phyloP scores from a whole-genome alignment of 176 grass and related monocot genomes.

The Zoysia pacifica region DNA sequence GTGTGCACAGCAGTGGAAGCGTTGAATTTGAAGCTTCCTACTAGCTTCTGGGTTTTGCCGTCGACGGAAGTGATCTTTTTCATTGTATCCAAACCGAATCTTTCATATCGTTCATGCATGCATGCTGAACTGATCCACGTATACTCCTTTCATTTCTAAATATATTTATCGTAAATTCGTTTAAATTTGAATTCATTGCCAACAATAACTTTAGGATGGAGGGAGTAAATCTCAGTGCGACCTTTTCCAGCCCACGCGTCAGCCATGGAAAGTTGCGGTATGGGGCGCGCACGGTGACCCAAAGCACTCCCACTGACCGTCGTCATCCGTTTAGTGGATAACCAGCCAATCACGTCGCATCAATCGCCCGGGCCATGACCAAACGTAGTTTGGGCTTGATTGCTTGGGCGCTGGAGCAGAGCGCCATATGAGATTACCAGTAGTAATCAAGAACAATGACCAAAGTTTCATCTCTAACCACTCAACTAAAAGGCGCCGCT shows the following conservation, averaged over 20 bases:
- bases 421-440: no score
- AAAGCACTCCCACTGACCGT: background rate
- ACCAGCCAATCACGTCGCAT: background rate
- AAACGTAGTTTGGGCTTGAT: no score
- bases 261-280: background rate
- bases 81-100: background rate
- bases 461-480: no score
- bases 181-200: no score
- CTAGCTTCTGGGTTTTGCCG: no score
- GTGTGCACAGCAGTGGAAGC: background rate
- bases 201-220: no score
- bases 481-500: background rate
- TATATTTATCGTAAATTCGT: no score
- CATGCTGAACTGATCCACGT: background rate
- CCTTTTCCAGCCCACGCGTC: background rate
- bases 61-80: background rate
- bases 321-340: background rate
- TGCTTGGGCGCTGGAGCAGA: no score
- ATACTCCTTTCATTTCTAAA: background rate
- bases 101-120: background rate
- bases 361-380: background rate
- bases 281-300: no score
- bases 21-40: background rate
- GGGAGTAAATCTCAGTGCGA: no score
- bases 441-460: no score